Evolutionary conservation across 257 asterid genomes (phyloP).

Genomic region (Ligustrum vulgare): DNA sequence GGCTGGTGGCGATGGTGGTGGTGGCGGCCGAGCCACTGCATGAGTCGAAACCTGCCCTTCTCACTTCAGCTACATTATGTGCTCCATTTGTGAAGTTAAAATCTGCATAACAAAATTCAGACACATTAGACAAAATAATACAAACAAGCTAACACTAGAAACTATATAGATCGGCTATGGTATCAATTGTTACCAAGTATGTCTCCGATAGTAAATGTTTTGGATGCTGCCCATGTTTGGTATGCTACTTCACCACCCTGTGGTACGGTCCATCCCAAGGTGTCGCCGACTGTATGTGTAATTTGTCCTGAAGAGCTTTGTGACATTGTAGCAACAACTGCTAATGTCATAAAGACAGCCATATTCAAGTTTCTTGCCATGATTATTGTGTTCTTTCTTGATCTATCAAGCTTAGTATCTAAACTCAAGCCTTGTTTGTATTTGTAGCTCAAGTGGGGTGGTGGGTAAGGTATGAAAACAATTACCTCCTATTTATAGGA

Average conservation of each 20-base stretch:
- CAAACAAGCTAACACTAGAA: background rate
- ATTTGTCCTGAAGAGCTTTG: constrained; percentile 54
- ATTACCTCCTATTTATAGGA: constrained; percentile 28
- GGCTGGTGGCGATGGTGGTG: constrained; percentile 35
- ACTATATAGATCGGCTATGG: too few relatives aligned
- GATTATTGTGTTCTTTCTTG: constrained; percentile 32
- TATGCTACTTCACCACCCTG: constrained; percentile 54
- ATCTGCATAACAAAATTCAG: constrained; percentile 35
- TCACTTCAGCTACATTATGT: constrained; percentile 55
- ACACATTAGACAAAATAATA: background rate
- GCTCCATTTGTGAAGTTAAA: constrained; percentile 60
- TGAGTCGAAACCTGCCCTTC: constrained; percentile 44
- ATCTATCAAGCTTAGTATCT: background rate
- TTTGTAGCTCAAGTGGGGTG: constrained; percentile 8
- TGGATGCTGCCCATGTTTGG: constrained; percentile 56
- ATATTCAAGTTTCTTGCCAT: constrained; percentile 44
- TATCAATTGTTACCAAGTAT: constrained; percentile 41
- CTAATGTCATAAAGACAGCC: constrained; percentile 28
- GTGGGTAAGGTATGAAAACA: constrained; percentile 4
- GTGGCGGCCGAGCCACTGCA: constrained; percentile 47
- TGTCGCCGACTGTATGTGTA: constrained; percentile 67
- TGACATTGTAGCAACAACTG: constrained; percentile 34
- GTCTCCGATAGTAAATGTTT: constrained; percentile 56
- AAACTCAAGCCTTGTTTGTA: background rate
- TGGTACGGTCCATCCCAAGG: constrained; percentile 64